These are phyloP conservation scores for Calonectria ilicicola DNA, from an alignment of 2,329 filamentous ascomycete species.

Conservation along the genomic window DNA sequence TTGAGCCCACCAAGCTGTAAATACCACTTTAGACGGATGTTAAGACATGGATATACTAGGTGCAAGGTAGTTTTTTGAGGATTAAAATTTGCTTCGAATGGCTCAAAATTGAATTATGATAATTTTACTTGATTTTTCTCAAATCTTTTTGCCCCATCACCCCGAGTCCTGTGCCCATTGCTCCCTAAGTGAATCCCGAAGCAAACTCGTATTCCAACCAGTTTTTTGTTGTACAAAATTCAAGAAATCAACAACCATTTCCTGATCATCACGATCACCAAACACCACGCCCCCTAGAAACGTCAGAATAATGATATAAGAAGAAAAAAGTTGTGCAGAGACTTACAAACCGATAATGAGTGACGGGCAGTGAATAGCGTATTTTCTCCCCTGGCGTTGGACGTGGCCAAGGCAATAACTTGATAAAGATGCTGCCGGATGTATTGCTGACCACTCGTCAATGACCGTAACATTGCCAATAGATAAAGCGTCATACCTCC, in stretches of 20 bases:
- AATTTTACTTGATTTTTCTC: neutral
- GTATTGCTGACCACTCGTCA: neutral
- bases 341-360: slow-evolving; percentile 26
- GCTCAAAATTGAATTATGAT: neutral
- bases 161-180: slow-evolving; percentile 27
- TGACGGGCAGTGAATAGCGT: slow-evolving; percentile 27
- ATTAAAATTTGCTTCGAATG: neutral
- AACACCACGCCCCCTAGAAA: slow-evolving; percentile 29
- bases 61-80: neutral
- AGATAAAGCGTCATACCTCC: neutral
- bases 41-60: neutral
- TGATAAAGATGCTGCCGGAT: slow-evolving; percentile 21
- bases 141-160: neutral
- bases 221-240: slow-evolving; percentile 28
- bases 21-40: neutral
- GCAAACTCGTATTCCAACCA: slow-evolving; percentile 27
- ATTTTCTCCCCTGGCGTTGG: slow-evolving; percentile 23
- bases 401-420: slow-evolving; percentile 23
- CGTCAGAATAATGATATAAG: neutral
- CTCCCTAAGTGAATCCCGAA: slow-evolving; percentile 22
- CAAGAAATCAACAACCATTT: slow-evolving; percentile 27
- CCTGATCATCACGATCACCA: slow-evolving; percentile 27
- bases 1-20: slow-evolving; percentile 24
- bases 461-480: neutral
- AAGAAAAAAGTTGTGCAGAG: neutral